phyloP scores from a whole-genome alignment of 305 asterid species.

The Lippia alba region DNA sequence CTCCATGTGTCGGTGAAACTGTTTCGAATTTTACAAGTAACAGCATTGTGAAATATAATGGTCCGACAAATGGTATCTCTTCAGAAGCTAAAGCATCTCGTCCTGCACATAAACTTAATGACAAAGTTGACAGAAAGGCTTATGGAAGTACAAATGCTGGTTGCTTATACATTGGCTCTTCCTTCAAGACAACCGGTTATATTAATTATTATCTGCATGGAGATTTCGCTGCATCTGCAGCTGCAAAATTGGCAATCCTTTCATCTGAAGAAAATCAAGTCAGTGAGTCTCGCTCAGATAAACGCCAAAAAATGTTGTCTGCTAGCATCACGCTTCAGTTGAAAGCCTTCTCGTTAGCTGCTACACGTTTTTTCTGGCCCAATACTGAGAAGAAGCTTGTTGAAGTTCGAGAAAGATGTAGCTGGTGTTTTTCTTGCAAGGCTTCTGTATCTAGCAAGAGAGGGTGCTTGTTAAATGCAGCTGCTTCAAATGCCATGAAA shows the following conservation, averaged over 20 bases:
- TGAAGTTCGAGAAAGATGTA: constrained; percentile 96
- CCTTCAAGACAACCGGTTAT: constrained; percentile 71
- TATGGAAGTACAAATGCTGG: constrained; percentile 34
- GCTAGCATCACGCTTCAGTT: constrained; percentile 70
- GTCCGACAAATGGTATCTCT: constrained; percentile 40
- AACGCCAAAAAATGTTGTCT: constrained; percentile 58
- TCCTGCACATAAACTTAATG: constrained; percentile 33
- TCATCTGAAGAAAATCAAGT: constrained; percentile 73
- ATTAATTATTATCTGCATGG: constrained; percentile 84
- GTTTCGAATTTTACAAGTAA: constrained; percentile 38
- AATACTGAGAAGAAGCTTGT: constrained; percentile 75
- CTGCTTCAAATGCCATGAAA: constrained; percentile 86
- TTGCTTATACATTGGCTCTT: constrained; percentile 69
- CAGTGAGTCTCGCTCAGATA: constrained; percentile 50
- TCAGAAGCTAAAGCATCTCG: constrained; percentile 35
- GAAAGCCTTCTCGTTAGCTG: constrained; percentile 83
- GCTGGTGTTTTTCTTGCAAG: constrained; percentile 95
- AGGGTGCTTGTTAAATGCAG: constrained; percentile 94
- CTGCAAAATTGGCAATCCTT: constrained; percentile 79
- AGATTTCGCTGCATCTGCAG: constrained; percentile 94
- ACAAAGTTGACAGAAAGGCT: constrained; percentile 37
- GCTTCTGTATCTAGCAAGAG: constrained; percentile 75
- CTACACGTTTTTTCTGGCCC: constrained; percentile 92
- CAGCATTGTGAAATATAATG: constrained; percentile 37
- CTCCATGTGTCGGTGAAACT: constrained; percentile 42